Conservation (phyloP, 805 yeast genomes). For the Metschnikowia kunwiensis region DNA sequence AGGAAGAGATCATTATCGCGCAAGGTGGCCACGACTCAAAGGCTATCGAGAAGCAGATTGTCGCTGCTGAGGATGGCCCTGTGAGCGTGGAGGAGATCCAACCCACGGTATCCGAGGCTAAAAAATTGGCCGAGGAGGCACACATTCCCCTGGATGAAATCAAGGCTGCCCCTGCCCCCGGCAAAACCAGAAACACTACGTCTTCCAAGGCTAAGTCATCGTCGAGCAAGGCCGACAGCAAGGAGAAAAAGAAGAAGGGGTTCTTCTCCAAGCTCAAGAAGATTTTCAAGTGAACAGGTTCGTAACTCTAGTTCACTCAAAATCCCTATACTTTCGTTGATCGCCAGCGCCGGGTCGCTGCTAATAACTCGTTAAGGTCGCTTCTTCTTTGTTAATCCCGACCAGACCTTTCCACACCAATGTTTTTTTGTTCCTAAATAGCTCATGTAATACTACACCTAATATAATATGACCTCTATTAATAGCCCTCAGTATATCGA, state of each 20-base stretch:
- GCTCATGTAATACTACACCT: conserved; percentile 8
- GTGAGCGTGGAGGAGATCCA: conserved; percentile 41
- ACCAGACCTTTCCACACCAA: conserved; percentile 7
- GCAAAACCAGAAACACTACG: conserved; percentile 8
- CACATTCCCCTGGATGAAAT: conserved; percentile 16
- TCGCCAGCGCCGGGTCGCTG: conserved; percentile 3
- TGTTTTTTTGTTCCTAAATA: conserved; percentile 5
- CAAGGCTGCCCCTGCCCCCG: conserved; percentile 9
- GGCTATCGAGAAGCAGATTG: conserved; percentile 33
- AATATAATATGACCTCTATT: neutral
- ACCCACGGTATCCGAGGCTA: conserved; percentile 40
- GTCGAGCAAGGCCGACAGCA: conserved; percentile 14
- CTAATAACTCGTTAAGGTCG: conserved; percentile 3
- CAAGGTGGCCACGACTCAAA: conserved; percentile 29
- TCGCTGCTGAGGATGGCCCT: conserved; percentile 34
- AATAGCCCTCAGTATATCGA: too few species aligned
- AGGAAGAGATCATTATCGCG: conserved; percentile 41
- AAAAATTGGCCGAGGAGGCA: conserved; percentile 35
- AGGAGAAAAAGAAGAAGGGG: conserved; percentile 37
- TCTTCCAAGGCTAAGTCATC: conserved; percentile 10
- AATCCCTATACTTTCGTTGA: conserved; percentile 5
- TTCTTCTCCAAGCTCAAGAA: conserved; percentile 43
- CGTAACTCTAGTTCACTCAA: conserved; percentile 5
- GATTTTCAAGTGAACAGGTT: conserved; percentile 27
- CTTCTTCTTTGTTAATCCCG: conserved; percentile 1